Conservation (phyloP, 31 red algal species). For the Porphyra umbilicalis region DNA sequence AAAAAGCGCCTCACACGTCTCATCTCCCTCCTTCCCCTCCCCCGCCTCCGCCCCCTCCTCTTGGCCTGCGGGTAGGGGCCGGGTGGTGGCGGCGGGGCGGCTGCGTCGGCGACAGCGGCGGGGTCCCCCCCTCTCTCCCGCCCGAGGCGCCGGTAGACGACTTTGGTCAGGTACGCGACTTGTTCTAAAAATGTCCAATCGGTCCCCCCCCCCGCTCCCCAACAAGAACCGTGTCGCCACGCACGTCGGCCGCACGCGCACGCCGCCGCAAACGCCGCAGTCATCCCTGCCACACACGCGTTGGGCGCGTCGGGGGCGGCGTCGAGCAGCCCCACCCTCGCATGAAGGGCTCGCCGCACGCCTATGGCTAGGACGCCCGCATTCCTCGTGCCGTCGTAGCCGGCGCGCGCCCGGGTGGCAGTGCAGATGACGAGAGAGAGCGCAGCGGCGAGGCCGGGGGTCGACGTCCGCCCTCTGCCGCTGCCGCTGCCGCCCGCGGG, state of each 20-base stretch:
- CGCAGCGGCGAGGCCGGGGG: slow-evolving; percentile 23
- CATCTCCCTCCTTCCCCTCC: too few relatives aligned
- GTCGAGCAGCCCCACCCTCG: slow-evolving; percentile 10
- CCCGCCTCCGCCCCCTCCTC: too few relatives aligned
- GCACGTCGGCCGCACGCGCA: slow-evolving; percentile 33
- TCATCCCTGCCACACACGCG: slow-evolving; percentile 67
- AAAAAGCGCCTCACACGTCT: too few relatives aligned
- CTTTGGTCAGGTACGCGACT: slow-evolving; percentile 43
- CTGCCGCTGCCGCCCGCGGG: too few relatives aligned
- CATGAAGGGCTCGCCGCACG: too few relatives aligned
- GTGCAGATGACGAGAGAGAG: slow-evolving; percentile 31
- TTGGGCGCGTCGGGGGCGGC: slow-evolving; percentile 37
- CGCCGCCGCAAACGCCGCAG: slow-evolving; percentile 65
- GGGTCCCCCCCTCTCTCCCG: slow-evolving; percentile 56
- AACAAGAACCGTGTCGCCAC: slow-evolving; percentile 28
- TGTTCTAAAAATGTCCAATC: slow-evolving; percentile 77
- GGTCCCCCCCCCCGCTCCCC: background rate
- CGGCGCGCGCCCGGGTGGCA: slow-evolving; percentile 21
- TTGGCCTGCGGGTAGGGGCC: too few relatives aligned
- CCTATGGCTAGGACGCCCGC: too few relatives aligned
- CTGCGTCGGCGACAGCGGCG: too few relatives aligned
- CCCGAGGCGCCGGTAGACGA: too few relatives aligned
- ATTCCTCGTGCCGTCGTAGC: background rate
- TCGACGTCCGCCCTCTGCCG: too few relatives aligned
- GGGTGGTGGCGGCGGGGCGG: too few relatives aligned